Conservation (phyloP, 2,329 filamentous ascomycete genomes). For the Blastomyces percursus region DNA sequence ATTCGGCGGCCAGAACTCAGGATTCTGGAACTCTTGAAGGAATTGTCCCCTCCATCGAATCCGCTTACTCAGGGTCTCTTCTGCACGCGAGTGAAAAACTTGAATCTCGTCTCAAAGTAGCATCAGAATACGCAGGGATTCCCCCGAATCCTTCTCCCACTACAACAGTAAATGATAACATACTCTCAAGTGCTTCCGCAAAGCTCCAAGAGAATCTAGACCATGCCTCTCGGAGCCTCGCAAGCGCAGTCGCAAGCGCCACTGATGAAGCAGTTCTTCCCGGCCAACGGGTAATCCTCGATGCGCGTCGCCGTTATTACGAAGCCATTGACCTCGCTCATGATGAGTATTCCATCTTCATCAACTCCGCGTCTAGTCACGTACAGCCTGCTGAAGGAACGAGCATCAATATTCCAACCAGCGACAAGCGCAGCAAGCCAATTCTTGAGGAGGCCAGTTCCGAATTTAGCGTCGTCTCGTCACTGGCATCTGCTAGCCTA, state of each 20-base stretch:
- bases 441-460: slow-evolving; percentile 27
- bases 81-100: slow-evolving; percentile 1
- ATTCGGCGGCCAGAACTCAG: not conserved
- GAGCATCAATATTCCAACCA: slow-evolving; percentile 21
- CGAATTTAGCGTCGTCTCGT: slow-evolving; percentile 28
- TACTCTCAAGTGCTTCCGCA: slow-evolving; percentile 58
- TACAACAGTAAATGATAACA: slow-evolving; percentile 35
- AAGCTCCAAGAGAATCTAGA: slow-evolving; percentile 59
- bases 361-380: slow-evolving; percentile 56
- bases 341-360: slow-evolving; percentile 64
- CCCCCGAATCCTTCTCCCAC: not conserved
- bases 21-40: not conserved
- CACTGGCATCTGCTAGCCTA: slow-evolving; percentile 32
- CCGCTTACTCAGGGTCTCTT: not conserved
- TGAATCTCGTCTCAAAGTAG: not conserved
- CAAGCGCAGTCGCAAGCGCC: slow-evolving; percentile 55
- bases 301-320: slow-evolving; percentile 60
- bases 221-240: slow-evolving; percentile 60
- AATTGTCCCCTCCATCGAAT: not conserved
- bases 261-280: slow-evolving; percentile 45
- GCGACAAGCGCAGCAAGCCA: not conserved
- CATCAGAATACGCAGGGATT: slow-evolving; percentile 1
- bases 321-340: slow-evolving; percentile 69
- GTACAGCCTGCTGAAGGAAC: slow-evolving; percentile 14
- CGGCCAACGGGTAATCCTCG: slow-evolving; percentile 45